A percentile compares a stretch with the other conserved stretches of the same genome.
These are phyloP conservation scores for Annulohypoxylon bovei DNA, from an alignment of 495 filamentous ascomycete genomes.

Conservation along the genomic window DNA sequence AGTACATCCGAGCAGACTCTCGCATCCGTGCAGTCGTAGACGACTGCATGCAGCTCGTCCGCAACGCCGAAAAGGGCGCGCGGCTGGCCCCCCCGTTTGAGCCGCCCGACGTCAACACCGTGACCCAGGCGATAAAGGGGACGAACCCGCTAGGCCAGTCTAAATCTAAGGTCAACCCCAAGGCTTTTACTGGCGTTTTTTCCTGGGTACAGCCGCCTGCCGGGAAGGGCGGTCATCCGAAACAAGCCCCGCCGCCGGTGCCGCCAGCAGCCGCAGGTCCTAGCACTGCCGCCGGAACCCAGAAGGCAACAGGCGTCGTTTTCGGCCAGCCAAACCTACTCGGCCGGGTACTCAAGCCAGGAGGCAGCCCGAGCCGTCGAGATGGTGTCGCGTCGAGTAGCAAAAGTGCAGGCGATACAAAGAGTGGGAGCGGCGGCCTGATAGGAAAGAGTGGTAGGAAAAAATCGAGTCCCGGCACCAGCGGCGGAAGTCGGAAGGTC, in stretches of 20 bases:
- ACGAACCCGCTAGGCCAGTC: too few relatives aligned
- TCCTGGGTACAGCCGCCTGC: not conserved
- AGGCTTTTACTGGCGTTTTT: not conserved
- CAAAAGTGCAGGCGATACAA: not conserved
- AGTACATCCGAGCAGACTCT: constrained; percentile 25
- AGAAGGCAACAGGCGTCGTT: not conserved
- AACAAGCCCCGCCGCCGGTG: too few relatives aligned
- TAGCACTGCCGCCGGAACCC: not conserved
- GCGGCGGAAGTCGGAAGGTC: not conserved
- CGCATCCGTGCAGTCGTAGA: constrained; percentile 32
- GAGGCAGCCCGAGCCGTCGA: too few relatives aligned
- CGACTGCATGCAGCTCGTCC: constrained; percentile 12
- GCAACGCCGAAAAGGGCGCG: not conserved
- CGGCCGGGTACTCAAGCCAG: not conserved
- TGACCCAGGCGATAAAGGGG: not conserved
- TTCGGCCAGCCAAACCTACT: not conserved
- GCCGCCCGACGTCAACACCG: not conserved
- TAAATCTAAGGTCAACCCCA: too few relatives aligned
- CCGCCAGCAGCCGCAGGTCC: too few relatives aligned
- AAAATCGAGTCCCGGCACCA: not conserved
- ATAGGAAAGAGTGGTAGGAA: not conserved
- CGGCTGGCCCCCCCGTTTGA: not conserved
- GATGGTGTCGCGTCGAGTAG: too few relatives aligned
- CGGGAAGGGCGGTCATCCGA: too few relatives aligned
- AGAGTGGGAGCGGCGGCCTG: too few relatives aligned